Evolutionary conservation across 345 rosid species (phyloP).

Genomic region (thale cress (Arabidopsis thaliana)): TAIR10.1 NC_003075.7:15620001-15620500

Average conservation of each 20-base stretch:
- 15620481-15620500: constrained; percentile 64
- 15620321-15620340: constrained; percentile 85
- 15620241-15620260: constrained; percentile 59
- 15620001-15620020: constrained; percentile 84
- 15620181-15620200: constrained; percentile 58
- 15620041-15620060: constrained; percentile 46
- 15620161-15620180: constrained; percentile 42
- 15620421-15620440: constrained; percentile 38
- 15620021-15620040: constrained; percentile 51
- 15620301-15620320: constrained; percentile 72
- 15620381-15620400: constrained; percentile 51
- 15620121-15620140: constrained; percentile 38
- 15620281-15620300: constrained; percentile 67
- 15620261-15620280: constrained; percentile 67
- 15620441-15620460: constrained; percentile 49
- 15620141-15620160: constrained; percentile 32
- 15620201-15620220: constrained; percentile 66
- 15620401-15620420: constrained; percentile 58
- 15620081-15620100: constrained; percentile 39
- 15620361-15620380: constrained; percentile 68
- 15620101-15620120: constrained; percentile 45
- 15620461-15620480: constrained; percentile 66
- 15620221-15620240: constrained; percentile 48
- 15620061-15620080: constrained; percentile 33
- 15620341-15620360: constrained; percentile 86